These are phyloP conservation scores for Ophiocordyceps robertsii DNA, from an alignment of 2,329 filamentous ascomycete species.

Conservation along the genomic window DNA sequence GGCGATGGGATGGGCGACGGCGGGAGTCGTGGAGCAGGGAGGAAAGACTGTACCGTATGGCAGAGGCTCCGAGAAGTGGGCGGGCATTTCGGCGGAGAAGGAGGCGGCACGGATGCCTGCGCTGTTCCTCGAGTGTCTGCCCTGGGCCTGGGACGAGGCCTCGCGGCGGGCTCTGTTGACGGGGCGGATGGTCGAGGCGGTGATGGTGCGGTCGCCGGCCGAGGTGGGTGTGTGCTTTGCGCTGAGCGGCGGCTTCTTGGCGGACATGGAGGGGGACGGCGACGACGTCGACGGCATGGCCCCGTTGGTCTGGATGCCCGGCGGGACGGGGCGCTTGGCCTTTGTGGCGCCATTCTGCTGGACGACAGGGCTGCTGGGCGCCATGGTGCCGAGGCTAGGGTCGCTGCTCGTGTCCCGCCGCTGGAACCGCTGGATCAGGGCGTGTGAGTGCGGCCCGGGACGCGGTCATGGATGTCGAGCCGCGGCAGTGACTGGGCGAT, in stretches of 20 bases:
- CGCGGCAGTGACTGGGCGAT: conserved; percentile 1
- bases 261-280: conserved; percentile 42
- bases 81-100: conserved; percentile 26
- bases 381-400: conserved; percentile 26
- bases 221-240: conserved; percentile 25
- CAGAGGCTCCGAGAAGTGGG: conserved; percentile 27
- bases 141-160: conserved; percentile 26
- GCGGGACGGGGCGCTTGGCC: conserved; percentile 54
- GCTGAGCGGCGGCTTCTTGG: conserved; percentile 36
- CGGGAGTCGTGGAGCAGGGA: background rate
- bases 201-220: conserved; percentile 21
- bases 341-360: conserved; percentile 37
- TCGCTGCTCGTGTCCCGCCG: conserved; percentile 4
- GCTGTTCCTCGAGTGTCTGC: conserved; percentile 37
- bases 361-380: conserved; percentile 36
- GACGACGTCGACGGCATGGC: conserved; percentile 43
- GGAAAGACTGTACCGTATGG: conserved; percentile 32
- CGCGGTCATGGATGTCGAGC: conserved; percentile 8
- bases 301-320: conserved; percentile 55
- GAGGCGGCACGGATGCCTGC: conserved; percentile 35
- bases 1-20: background rate
- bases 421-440: conserved; percentile 4
- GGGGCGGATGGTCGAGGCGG: conserved; percentile 31
- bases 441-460: conserved; percentile 1
- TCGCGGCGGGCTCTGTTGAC: conserved; percentile 49